These are phyloP conservation scores for Nematodospora anomalae DNA, from an alignment of 1,139 yeast genomes.

Conservation along the genomic window DNA sequence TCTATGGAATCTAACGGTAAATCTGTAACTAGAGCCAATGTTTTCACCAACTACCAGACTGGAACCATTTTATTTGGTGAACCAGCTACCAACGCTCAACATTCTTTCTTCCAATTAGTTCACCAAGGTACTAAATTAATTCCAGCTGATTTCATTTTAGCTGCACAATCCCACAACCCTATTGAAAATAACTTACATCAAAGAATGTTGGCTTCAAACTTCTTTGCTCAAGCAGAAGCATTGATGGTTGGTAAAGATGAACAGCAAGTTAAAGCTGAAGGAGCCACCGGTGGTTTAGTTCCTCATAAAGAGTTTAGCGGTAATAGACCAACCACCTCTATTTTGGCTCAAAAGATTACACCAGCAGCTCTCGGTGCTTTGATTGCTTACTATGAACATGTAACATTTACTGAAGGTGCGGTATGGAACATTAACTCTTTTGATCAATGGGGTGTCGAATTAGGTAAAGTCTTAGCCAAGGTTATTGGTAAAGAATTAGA, in stretches of 20 bases:
- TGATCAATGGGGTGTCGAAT: constrained; percentile 99
- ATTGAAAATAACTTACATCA: constrained; percentile 92
- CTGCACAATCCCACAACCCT: constrained; percentile 98
- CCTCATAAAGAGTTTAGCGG: constrained; percentile 97
- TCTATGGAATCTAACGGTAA: constrained; percentile 99
- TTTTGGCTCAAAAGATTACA: constrained; percentile 90
- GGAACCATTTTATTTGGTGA: constrained; percentile 96
- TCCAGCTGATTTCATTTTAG: constrained; percentile 94
- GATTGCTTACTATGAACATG: constrained; percentile 96
- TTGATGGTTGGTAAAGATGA: constrained; percentile 93
- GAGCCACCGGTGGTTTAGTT: constrained; percentile 78
- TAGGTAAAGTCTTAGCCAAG: constrained; percentile 97
- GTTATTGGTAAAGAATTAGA: constrained; percentile 87
- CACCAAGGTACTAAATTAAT: constrained; percentile 98
- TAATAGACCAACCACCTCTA: constrained; percentile 98
- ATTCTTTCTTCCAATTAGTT: constrained; percentile 97
- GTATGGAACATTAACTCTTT: constrained; percentile 98
- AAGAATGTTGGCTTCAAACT: constrained; percentile 96
- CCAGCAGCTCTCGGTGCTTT: constrained; percentile 95
- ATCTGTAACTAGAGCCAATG: constrained; percentile 89
- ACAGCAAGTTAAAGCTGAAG: constrained; percentile 83
- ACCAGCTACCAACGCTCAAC: constrained; percentile 99
- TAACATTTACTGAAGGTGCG: constrained; percentile 97
- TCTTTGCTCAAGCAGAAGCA: constrained; percentile 98
- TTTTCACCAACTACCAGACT: constrained; percentile 89